phyloP scores from a whole-genome alignment of 768 basidiomycete genomes.

The Plicaturopsis crispa region DNA sequence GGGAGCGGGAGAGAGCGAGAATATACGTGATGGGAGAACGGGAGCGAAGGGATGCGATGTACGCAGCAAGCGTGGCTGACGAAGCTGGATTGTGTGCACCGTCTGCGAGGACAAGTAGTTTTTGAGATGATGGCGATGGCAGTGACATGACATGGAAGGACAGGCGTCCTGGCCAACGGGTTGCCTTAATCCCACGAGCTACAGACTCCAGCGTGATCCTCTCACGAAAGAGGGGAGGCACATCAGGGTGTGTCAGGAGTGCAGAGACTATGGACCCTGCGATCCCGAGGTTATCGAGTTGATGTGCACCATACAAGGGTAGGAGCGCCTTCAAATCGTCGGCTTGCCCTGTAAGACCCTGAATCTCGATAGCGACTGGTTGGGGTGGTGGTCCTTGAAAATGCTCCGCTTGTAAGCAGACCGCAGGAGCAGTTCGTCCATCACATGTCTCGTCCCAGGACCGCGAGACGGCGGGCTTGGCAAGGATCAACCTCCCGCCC shows the following conservation, averaged over 20 bases:
- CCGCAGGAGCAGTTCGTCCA: conserved; percentile 19
- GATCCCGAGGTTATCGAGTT: conserved; percentile 75
- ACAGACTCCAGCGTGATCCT: conserved; percentile 46
- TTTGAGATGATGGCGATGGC: conserved; percentile 7
- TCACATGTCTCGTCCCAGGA: conserved; percentile 28
- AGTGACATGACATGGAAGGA: conserved; percentile 48
- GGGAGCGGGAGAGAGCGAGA: conserved; percentile 79
- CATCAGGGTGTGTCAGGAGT: conserved; percentile 33
- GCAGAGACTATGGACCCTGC: conserved; percentile 57
- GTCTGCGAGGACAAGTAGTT: conserved; percentile 61
- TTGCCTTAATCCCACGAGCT: conserved; percentile 45
- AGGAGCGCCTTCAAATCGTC: conserved; percentile 41
- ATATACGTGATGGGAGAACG: conserved; percentile 52
- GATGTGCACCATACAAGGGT: conserved; percentile 75
- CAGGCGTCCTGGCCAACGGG: conserved; percentile 79
- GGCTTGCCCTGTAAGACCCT: conserved; percentile 32
- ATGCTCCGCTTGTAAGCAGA: conserved; percentile 12
- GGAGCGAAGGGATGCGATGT: conserved; percentile 34
- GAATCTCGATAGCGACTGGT: conserved; percentile 33
- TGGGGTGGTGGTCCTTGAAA: conserved; percentile 23
- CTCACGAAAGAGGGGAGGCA: conserved; percentile 9
- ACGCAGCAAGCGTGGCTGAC: conserved; percentile 55
- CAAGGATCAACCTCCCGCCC: conserved; percentile 25
- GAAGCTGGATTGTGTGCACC: conserved; percentile 93
- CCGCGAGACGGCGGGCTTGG: conserved; percentile 23